phyloP scores from a whole-genome alignment of 768 basidiomycete genomes.

The Podaxis sp. region DNA sequence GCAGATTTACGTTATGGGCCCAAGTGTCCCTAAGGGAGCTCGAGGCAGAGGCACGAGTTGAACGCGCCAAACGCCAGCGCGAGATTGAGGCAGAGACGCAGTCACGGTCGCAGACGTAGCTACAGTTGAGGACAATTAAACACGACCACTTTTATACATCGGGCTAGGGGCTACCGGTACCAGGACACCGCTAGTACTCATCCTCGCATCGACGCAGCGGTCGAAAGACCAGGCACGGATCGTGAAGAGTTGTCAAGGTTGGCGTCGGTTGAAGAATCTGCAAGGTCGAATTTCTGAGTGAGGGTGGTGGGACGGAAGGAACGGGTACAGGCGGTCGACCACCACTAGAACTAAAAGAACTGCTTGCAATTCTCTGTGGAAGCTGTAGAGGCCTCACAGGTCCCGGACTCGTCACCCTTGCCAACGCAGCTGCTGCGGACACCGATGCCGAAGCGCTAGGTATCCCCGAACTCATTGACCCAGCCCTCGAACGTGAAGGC shows the following conservation, averaged over 20 bases:
- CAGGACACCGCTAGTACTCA: not conserved
- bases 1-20: no score
- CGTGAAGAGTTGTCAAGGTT: slow-evolving; percentile 7
- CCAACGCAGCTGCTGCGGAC: not conserved
- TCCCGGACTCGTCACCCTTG: slow-evolving; percentile 16
- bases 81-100: no score
- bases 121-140: no score
- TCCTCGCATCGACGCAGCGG: slow-evolving; percentile 7
- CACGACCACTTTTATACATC: no score
- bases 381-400: slow-evolving; percentile 27
- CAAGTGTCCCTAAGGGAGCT: no score
- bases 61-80: no score
- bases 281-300: slow-evolving; percentile 9
- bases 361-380: slow-evolving; percentile 21
- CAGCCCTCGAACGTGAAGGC: slow-evolving; percentile 22
- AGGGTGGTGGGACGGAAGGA: slow-evolving; percentile 21
- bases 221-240: not conserved
- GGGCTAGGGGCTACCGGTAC: not conserved
- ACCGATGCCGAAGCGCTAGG: slow-evolving; percentile 16
- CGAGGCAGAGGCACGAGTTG: no score
- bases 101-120: no score
- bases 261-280: not conserved
- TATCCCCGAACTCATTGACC: not conserved
- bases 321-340: slow-evolving; percentile 33
- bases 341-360: slow-evolving; percentile 10